Conservation (phyloP, 78 protist species). For the Blattamonas nauphoetae region DNA sequence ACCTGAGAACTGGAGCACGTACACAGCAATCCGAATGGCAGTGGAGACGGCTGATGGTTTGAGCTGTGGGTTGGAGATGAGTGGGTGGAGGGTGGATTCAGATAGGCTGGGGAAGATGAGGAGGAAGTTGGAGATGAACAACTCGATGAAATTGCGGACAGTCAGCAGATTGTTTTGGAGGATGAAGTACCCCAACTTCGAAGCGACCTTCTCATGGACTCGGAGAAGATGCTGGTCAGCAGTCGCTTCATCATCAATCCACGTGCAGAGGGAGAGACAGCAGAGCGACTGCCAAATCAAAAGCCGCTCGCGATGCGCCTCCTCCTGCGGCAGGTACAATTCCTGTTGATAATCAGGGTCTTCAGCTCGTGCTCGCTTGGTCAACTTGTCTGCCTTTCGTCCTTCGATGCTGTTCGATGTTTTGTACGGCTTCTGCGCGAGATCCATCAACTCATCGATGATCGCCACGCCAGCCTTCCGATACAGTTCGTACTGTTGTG, state of each 20-base stretch:
- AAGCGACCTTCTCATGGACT: too few species aligned
- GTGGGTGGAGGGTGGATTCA: neutral
- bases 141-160: neutral
- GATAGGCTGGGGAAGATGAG: neutral
- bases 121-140: neutral
- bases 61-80: neutral
- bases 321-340: neutral
- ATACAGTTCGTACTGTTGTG: neutral
- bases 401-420: neutral
- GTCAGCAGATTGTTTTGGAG: neutral
- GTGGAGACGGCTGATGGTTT: neutral
- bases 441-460: neutral
- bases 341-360: too few species aligned
- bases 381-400: too few species aligned
- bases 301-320: neutral
- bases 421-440: neutral
- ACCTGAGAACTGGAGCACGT: neutral
- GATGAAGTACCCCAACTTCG: too few species aligned
- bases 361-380: too few species aligned
- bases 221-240: too few species aligned
- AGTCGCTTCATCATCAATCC: too few species aligned
- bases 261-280: neutral
- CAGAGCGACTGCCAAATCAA: neutral
- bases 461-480: neutral
- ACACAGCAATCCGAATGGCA: neutral